Base-by-base conservation (phyloP, 2,329 filamentous ascomycete species). In the Phialocephala sp. region DNA sequence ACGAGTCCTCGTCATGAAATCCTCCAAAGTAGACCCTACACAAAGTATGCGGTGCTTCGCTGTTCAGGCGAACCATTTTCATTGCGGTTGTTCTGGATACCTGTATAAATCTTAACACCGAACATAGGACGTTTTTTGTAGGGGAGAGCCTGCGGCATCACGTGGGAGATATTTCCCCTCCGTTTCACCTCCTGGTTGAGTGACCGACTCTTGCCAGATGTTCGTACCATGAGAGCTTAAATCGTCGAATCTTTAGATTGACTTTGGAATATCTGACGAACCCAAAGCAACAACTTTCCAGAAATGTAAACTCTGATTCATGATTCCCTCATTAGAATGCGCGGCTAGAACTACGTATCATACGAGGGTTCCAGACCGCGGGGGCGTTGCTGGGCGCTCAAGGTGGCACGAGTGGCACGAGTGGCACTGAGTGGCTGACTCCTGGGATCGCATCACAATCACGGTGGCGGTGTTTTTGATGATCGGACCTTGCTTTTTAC, bases 1-100 rank as follows among this genome's bases (percentile, higher is more conserved):
- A n/a, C 45, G 45, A 50, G 8, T 50, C 45, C 45, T 50, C 45
- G 45, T 50, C 45, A 50, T 50, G 45, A 50, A 24, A 50, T 50
- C 22, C n/a, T 50, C n/a, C 45, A 50, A 24, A 50, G 45, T 50
- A n/a, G 45, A 50, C n/a, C 45, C 45, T 50, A 3, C 22, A 50
- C 45, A 6, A 50, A 24, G 45, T 11, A 50, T 50, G 45, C n/a
- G 22, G 22, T 50, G 45, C 45, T 50, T 50, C n/a, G 45, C n/a
- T 50, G 45, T 50, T 50, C 45, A 50, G 45, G 20, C 22, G 45
- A 50, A 50, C 45, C 45, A 24, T 50, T 50, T n/a, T 50, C 45
- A 2, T 24, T 50, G 45, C 45, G n/a, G 45, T n/a, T 50, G 22
- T 50, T 24, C n/a, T n/a, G 45, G 45, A 50, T 22, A 14, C n/a